These are phyloP conservation scores for Nemania diffusa DNA, from an alignment of 2,329 filamentous ascomycete species.

Conservation along the genomic window DNA sequence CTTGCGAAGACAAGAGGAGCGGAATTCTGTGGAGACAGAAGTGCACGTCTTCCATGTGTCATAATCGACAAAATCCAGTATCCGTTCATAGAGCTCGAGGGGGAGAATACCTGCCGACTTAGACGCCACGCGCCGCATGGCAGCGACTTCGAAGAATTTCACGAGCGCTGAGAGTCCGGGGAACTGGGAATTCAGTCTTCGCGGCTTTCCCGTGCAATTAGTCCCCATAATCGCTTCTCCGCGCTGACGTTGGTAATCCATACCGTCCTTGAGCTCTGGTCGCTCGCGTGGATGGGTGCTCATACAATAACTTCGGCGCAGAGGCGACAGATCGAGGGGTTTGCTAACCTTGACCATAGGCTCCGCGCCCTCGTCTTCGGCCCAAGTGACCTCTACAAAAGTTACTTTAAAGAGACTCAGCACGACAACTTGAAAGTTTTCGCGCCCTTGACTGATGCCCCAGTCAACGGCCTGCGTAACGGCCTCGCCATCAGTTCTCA, in stretches of 20 bases:
- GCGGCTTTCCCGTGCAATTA: conserved; percentile 7
- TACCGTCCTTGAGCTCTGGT: background rate
- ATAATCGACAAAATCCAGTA: conserved; percentile 39
- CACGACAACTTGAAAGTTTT: conserved; percentile 36
- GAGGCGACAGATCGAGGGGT: conserved; percentile 33
- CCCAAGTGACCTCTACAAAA: conserved; percentile 37
- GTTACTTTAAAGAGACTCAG: conserved; percentile 38
- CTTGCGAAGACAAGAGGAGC: conserved; percentile 31
- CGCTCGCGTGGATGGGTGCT: conserved; percentile 9
- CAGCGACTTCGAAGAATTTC: conserved; percentile 40
- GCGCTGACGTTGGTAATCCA: background rate
- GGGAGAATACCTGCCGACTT: conserved; percentile 28
- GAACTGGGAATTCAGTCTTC: conserved; percentile 26
- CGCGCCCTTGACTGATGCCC: conserved; percentile 34
- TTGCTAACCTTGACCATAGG: conserved; percentile 32
- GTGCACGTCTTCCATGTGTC: conserved; percentile 39
- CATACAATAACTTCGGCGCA: conserved; percentile 16
- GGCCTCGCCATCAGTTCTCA: conserved; percentile 31
- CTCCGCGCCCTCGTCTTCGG: background rate
- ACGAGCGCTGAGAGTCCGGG: conserved; percentile 39
- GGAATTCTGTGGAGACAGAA: conserved; percentile 30
- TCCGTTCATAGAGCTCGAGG: conserved; percentile 31
- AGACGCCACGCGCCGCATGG: conserved; percentile 24
- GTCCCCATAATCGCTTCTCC: background rate
- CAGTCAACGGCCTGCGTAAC: conserved; percentile 35